Conservation (phyloP, 352 stramenopile species). For the Phytophthora citricola region DNA sequence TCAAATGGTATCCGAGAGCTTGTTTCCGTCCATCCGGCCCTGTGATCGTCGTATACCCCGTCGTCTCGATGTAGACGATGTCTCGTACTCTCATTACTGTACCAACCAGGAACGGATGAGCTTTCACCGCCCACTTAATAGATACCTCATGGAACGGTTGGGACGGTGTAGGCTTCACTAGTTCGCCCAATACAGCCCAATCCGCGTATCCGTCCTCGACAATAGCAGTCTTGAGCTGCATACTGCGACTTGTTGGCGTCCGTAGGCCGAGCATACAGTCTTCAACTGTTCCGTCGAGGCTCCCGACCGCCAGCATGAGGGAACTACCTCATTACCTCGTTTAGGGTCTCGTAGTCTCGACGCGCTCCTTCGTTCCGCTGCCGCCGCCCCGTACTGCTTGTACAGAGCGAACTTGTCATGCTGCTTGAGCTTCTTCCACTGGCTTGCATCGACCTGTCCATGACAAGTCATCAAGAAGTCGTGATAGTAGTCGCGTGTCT, state of each 20-base stretch:
- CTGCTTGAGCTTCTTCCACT: constrained; percentile 46
- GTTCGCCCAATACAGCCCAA: constrained; percentile 48
- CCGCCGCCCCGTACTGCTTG: constrained; percentile 29
- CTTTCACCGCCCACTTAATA: constrained; percentile 67
- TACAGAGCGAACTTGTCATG: constrained; percentile 39
- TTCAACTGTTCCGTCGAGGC: constrained; percentile 46
- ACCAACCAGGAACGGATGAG: constrained; percentile 51
- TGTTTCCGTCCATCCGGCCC: constrained; percentile 38
- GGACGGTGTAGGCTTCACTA: constrained; percentile 41
- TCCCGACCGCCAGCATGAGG: constrained; percentile 51
- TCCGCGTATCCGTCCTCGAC: constrained; percentile 60
- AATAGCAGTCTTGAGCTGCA: constrained; percentile 65
- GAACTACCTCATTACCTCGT: constrained; percentile 22
- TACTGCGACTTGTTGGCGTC: constrained; percentile 49
- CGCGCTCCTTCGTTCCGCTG: constrained; percentile 4
- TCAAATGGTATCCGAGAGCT: constrained; percentile 59
- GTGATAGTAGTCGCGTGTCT: constrained; percentile 37
- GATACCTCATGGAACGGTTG: constrained; percentile 57
- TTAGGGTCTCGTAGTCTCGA: constrained; percentile 21
- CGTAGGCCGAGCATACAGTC: constrained; percentile 63
- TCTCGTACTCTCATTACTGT: constrained; percentile 57
- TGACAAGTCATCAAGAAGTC: constrained; percentile 33
- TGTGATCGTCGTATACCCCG: constrained; percentile 43
- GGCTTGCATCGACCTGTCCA: constrained; percentile 25
- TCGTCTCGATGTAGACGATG: constrained; percentile 67